phyloP scores from a whole-genome alignment of 805 yeast species.

The Metschnikowia anglica region DNA sequence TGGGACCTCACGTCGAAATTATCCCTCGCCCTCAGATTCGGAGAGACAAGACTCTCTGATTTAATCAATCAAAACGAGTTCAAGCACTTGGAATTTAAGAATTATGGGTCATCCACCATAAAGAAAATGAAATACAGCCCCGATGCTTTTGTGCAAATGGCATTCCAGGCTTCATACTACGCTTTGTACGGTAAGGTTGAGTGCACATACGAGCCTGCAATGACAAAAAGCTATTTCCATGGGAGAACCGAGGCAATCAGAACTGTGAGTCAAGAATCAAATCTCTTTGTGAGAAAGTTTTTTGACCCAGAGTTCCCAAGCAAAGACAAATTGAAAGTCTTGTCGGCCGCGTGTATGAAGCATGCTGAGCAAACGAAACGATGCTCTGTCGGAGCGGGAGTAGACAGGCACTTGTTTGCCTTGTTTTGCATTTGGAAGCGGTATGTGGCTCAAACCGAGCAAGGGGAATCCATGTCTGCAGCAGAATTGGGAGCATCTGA shows the following conservation, averaged over 20 bases:
- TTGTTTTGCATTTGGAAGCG: constrained; percentile 84
- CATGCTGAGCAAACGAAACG: constrained; percentile 68
- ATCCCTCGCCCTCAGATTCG: constrained; percentile 78
- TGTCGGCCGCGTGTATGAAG: constrained; percentile 66
- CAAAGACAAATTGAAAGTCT: constrained; percentile 55
- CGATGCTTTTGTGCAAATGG: constrained; percentile 92
- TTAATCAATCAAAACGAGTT: constrained; percentile 88
- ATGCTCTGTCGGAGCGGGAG: constrained; percentile 80
- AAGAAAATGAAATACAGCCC: constrained; percentile 87
- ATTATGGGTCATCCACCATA: constrained; percentile 72
- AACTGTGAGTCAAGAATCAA: constrained; percentile 77
- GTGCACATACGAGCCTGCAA: constrained; percentile 93
- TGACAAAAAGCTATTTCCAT: constrained; percentile 84
- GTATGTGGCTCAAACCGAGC: constrained; percentile 38
- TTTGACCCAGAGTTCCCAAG: constrained; percentile 64
- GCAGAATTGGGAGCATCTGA: constrained; percentile 15
- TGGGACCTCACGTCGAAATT: constrained; percentile 81
- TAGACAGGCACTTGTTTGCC: constrained; percentile 88
- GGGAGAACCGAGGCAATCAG: constrained; percentile 94
- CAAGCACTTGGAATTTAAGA: constrained; percentile 69
- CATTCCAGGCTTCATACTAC: constrained; percentile 88
- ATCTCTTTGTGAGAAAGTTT: constrained; percentile 78
- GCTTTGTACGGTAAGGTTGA: constrained; percentile 91
- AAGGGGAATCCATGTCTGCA: background rate
- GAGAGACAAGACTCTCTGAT: constrained; percentile 86